Evolutionary conservation across 1,284 basidiomycete species (phyloP).

Genomic region (Xerocomus amazonicus): DNA sequence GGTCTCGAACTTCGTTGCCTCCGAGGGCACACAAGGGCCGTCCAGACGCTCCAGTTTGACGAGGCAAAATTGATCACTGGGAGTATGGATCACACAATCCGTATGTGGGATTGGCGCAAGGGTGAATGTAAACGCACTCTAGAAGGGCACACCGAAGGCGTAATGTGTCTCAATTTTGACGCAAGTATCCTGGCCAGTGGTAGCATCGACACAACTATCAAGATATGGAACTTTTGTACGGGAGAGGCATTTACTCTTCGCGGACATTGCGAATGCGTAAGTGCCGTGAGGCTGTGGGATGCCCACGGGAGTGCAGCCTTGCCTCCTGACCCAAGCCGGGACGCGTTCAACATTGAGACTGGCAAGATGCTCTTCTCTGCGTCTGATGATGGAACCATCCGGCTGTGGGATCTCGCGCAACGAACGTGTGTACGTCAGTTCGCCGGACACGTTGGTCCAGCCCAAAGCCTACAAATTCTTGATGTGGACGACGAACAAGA

Average conservation of each 20-base stretch:
- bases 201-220: slow-evolving; percentile 86
- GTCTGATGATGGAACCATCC: slow-evolving; percentile 91
- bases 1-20: slow-evolving; percentile 82
- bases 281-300: slow-evolving; percentile 93
- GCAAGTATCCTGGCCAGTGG: slow-evolving; percentile 89
- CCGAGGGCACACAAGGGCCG: slow-evolving; percentile 86
- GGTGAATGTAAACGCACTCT: slow-evolving; percentile 87
- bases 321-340: slow-evolving; percentile 34
- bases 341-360: slow-evolving; percentile 54
- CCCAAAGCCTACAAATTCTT: slow-evolving; percentile 86
- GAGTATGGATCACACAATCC: slow-evolving; percentile 93
- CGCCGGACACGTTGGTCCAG: slow-evolving; percentile 90
- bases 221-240: slow-evolving; percentile 93
- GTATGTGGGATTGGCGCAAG: slow-evolving; percentile 97
- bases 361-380: slow-evolving; percentile 97
- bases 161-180: slow-evolving; percentile 92
- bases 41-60: slow-evolving; percentile 95
- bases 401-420: slow-evolving; percentile 87
- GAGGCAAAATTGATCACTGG: slow-evolving; percentile 94
- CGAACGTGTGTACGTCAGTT: slow-evolving; percentile 84
- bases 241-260: slow-evolving; percentile 90
- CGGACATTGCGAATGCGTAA: slow-evolving; percentile 97
- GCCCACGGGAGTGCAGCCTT: slow-evolving; percentile 46
- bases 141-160: slow-evolving; percentile 88
- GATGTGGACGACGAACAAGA: slow-evolving; percentile 53